phyloP scores from a whole-genome alignment of 441 rosid species.

The Populus hybrid region DNA sequence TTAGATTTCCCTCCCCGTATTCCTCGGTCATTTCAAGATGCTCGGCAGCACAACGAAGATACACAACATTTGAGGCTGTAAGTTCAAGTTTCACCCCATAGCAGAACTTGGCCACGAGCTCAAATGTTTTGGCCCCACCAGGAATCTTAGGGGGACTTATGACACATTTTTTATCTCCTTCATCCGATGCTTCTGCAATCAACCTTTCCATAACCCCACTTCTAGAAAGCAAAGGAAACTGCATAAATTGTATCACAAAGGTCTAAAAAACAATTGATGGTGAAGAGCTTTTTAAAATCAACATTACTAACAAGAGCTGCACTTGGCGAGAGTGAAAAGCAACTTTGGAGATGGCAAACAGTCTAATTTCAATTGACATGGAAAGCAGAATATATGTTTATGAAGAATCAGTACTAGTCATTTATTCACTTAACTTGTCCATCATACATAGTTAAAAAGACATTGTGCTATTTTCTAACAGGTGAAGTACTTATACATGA shows the following conservation, averaged over 20 bases:
- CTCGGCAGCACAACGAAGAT: constrained; percentile 86
- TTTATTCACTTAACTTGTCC: neutral
- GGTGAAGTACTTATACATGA: neutral
- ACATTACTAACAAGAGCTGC: neutral
- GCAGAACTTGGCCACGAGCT: constrained; percentile 92
- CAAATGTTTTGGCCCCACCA: constrained; percentile 88
- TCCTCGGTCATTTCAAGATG: constrained; percentile 93
- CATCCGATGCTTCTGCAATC: constrained; percentile 78
- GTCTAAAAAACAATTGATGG: constrained; percentile 1
- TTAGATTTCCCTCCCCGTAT: constrained; percentile 85
- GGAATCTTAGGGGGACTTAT: constrained; percentile 64
- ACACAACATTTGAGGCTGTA: constrained; percentile 80
- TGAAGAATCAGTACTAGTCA: neutral
- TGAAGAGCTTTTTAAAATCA: neutral
- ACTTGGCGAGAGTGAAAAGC: neutral
- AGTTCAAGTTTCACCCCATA: constrained; percentile 94
- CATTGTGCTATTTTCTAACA: neutral
- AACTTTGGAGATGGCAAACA: neutral
- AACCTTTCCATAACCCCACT: constrained; percentile 89
- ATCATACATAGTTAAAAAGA: neutral
- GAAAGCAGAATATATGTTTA: neutral
- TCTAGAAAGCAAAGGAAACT: constrained; percentile 96
- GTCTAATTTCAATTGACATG: neutral
- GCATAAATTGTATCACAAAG: constrained; percentile 25
- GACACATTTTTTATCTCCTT: constrained; percentile 57